These are phyloP conservation scores for Alternaria hordeiaustralica DNA, from an alignment of 2,329 filamentous ascomycete genomes.

Conservation along the genomic window DNA sequence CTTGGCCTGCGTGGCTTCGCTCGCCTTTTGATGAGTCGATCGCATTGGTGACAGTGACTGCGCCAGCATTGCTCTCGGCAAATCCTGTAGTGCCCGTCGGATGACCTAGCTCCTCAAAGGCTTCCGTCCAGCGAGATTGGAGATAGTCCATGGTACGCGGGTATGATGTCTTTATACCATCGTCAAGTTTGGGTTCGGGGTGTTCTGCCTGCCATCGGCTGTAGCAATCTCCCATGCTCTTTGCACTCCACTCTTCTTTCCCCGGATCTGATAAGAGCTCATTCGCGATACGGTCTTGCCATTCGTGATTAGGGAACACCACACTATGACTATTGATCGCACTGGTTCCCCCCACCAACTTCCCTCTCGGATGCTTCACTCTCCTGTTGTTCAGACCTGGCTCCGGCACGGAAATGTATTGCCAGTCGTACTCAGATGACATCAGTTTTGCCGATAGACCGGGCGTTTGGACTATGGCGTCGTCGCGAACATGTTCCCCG, in stretches of 20 bases:
- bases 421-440: conserved; percentile 17
- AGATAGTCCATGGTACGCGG: conserved; percentile 20
- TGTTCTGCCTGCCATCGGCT: conserved; percentile 17
- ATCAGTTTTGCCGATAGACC: conserved; percentile 13
- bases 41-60: conserved; percentile 25
- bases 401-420: conserved; percentile 18
- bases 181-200: not conserved
- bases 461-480: conserved; percentile 23
- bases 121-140: conserved; percentile 17
- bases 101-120: conserved; percentile 25
- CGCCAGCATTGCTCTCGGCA: conserved; percentile 14
- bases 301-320: conserved; percentile 25
- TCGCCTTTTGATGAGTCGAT: conserved; percentile 23
- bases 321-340: conserved; percentile 30
- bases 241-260: conserved; percentile 15
- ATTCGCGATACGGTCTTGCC: conserved; percentile 23
- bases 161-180: conserved; percentile 19
- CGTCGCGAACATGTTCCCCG: conserved; percentile 21
- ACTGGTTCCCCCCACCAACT: conserved; percentile 25
- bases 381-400: conserved; percentile 17
- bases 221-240: conserved; percentile 23
- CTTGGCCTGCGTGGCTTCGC: conserved; percentile 26
- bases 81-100: conserved; percentile 15
- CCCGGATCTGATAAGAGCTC: conserved; percentile 15
- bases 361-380: conserved; percentile 26